These are phyloP conservation scores for Cladochytrium replicatum DNA, from an alignment of 192 early-diverging fungal genomes.

Conservation along the genomic window DNA sequence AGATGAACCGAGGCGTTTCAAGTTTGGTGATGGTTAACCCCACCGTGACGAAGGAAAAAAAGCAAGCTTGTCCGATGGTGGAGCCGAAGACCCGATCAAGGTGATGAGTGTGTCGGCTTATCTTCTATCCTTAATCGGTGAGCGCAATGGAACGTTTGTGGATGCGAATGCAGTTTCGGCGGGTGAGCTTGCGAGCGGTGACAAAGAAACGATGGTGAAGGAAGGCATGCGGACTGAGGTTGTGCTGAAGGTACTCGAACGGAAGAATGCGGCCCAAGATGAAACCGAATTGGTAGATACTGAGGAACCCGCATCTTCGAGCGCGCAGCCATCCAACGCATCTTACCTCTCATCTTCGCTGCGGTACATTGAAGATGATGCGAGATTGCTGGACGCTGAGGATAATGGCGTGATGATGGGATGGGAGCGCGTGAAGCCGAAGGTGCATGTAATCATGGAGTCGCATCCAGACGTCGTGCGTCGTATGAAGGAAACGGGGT, in stretches of 20 bases:
- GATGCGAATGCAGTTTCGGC: too few species aligned
- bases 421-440: slow-evolving; percentile 56
- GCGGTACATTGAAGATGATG: slow-evolving; percentile 64
- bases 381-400: slow-evolving; percentile 70
- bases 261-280: too few species aligned
- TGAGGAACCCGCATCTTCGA: slow-evolving; percentile 22
- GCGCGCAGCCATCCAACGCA: slow-evolving; percentile 42
- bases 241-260: slow-evolving; percentile 48
- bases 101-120: too few species aligned
- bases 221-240: slow-evolving; percentile 81
- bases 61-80: too few species aligned
- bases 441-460: slow-evolving; percentile 84
- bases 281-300: slow-evolving; percentile 17
- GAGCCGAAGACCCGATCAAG: too few species aligned
- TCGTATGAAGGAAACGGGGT: slow-evolving; percentile 71
- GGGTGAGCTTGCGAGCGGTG: too few species aligned
- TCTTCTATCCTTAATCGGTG: too few species aligned
- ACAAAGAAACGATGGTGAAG: too few species aligned
- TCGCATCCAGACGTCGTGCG: slow-evolving; percentile 94
- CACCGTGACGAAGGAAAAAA: too few species aligned
- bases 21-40: too few species aligned
- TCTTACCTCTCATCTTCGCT: slow-evolving; percentile 71
- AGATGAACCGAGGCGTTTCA: too few species aligned
- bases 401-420: slow-evolving; percentile 97
- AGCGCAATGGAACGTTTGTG: too few species aligned